Conservation (phyloP, 2,329 filamentous ascomycete species). For the Phyllosticta citribraziliensis region DNA sequence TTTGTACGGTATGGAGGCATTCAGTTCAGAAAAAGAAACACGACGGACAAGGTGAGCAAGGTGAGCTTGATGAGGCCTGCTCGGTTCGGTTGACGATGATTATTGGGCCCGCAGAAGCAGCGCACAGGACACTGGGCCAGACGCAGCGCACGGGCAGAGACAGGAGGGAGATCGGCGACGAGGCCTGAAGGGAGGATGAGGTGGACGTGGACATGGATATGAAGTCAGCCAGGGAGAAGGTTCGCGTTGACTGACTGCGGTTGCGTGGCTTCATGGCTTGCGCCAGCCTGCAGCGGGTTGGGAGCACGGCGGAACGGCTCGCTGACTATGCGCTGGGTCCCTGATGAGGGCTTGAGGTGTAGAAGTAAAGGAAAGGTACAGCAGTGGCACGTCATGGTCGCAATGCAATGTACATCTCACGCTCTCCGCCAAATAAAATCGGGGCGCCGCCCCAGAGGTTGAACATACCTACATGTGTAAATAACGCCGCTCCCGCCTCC, state of each 20-base stretch:
- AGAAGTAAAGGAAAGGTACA: not conserved
- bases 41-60: not conserved
- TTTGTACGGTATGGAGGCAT: no score
- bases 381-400: constrained; percentile 3
- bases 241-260: no score
- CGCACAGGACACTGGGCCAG: not conserved
- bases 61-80: not conserved
- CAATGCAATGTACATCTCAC: not conserved
- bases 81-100: not conserved
- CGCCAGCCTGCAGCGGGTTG: not conserved
- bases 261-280: not conserved
- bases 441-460: not conserved
- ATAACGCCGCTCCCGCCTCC: not conserved
- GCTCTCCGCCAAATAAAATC: not conserved
- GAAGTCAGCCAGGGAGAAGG: no score
- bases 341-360: not conserved
- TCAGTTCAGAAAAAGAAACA: no score
- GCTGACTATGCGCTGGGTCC: not conserved
- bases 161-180: not conserved
- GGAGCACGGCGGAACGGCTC: constrained; percentile 1
- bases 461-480: not conserved
- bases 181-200: no score
- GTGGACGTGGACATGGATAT: no score
- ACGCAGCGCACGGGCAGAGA: not conserved
- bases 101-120: not conserved